phyloP scores from a whole-genome alignment of 371 early-diverging fungal species.

The Zancudomyces culisetae region DNA sequence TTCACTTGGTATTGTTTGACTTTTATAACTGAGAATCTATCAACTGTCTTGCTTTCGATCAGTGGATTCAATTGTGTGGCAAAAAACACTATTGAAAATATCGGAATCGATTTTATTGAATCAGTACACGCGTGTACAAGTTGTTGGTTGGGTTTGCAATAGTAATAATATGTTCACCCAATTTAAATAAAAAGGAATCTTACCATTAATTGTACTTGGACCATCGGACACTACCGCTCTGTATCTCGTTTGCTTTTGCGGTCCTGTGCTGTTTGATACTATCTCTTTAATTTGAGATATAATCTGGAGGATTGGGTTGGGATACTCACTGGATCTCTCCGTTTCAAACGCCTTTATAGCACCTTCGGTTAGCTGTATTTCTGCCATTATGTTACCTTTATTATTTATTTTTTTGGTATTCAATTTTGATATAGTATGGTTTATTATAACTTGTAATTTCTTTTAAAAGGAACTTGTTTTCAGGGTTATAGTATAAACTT shows the following conservation, averaged over 20 bases:
- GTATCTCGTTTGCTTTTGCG: neutral
- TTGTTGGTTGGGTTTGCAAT: no score
- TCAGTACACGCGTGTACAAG: no score
- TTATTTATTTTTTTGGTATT: no score
- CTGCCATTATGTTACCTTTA: no score
- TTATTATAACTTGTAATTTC: no score
- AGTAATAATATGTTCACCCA: no score
- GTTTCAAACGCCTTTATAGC: conserved; percentile 4
- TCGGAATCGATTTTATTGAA: neutral
- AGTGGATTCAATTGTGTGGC: conserved; percentile 4
- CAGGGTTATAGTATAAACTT: no score
- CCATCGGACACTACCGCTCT: conserved; percentile 4
- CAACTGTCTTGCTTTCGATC: neutral
- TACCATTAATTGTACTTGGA: conserved; percentile 1
- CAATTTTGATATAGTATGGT: no score
- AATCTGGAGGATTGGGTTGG: neutral
- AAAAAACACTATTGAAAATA: conserved; percentile 2
- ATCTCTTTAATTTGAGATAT: conserved; percentile 3
- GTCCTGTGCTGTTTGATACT: neutral
- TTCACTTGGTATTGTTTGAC: conserved; percentile 5
- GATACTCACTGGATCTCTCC: neutral
- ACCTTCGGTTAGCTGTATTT: neutral
- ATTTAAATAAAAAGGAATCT: no score
- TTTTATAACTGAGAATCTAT: conserved; percentile 2
- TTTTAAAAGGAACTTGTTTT: no score